These are phyloP conservation scores for Aspergillus sclerotiicarbonarius DNA, from an alignment of 495 filamentous ascomycete species.

Conservation along the genomic window DNA sequence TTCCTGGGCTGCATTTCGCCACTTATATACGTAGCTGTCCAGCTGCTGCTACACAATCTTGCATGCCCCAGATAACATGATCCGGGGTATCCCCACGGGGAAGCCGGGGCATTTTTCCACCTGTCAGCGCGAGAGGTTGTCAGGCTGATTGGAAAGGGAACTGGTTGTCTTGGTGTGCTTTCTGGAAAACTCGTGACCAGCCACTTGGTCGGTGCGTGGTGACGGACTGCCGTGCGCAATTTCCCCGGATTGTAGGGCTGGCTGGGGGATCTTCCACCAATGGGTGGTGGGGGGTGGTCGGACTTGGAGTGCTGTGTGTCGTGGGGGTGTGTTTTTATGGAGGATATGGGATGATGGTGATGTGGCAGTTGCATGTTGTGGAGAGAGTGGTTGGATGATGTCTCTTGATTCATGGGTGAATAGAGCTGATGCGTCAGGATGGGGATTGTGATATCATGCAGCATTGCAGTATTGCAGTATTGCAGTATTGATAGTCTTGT, in stretches of 20 bases:
- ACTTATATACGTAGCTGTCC: not conserved
- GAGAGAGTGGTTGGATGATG: too few species aligned
- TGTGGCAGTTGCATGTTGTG: too few species aligned
- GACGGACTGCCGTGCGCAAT: constrained; percentile 2
- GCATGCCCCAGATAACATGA: not conserved
- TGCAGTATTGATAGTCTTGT: too few species aligned
- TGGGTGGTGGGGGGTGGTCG: not conserved
- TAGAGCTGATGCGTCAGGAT: too few species aligned
- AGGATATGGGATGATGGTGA: not conserved
- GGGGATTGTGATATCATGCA: too few species aligned
- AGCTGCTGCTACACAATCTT: not conserved
- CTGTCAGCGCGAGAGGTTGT: not conserved
- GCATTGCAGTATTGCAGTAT: too few species aligned
- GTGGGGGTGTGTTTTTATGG: not conserved
- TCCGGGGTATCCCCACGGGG: not conserved
- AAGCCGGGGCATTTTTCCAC: not conserved
- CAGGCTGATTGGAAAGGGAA: not conserved
- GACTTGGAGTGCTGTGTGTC: not conserved
- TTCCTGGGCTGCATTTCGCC: not conserved
- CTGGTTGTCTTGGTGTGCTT: not conserved
- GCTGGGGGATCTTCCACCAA: constrained; percentile 10
- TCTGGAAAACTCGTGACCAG: not conserved
- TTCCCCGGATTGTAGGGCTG: constrained; percentile 9
- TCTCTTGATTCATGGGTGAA: too few species aligned
- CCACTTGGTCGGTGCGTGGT: not conserved